Percentiles rank a stretch among this genome's conserved stretches.
phyloP scores from a whole-genome alignment of 2,329 filamentous ascomycete species.

The Ophiostoma perfectum region DNA sequence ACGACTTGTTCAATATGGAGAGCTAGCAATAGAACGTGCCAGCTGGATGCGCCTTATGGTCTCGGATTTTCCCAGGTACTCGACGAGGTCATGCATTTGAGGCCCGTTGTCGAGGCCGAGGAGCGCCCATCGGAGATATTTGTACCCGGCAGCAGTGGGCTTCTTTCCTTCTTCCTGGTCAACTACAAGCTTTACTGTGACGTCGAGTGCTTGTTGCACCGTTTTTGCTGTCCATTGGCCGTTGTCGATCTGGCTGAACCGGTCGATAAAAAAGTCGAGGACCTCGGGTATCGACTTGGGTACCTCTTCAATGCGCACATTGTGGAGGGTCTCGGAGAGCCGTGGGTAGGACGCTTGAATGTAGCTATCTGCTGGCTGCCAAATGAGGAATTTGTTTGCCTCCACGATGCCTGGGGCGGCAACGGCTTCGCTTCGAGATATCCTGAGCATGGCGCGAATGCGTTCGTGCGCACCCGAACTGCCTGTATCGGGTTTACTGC shows the following conservation, averaged over 20 bases:
- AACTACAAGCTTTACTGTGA: slow-evolving; percentile 16
- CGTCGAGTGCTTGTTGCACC: slow-evolving; percentile 17
- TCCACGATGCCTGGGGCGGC: slow-evolving; percentile 22
- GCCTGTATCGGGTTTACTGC: too few relatives aligned
- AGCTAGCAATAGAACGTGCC: slow-evolving; percentile 16
- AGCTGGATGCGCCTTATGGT: slow-evolving; percentile 28
- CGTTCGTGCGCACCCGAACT: neutral
- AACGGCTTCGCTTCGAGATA: slow-evolving; percentile 23
- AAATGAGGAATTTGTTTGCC: slow-evolving; percentile 30
- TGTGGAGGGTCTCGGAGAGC: slow-evolving; percentile 1
- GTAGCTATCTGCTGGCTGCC: slow-evolving; percentile 25
- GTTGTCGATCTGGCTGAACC: slow-evolving; percentile 20
- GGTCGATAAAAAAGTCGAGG: slow-evolving; percentile 19
- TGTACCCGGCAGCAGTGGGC: slow-evolving; percentile 27
- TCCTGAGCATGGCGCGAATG: slow-evolving; percentile 24
- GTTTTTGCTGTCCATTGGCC: slow-evolving; percentile 22
- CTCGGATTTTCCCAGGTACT: slow-evolving; percentile 32
- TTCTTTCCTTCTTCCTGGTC: slow-evolving; percentile 1
- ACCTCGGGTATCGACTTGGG: neutral
- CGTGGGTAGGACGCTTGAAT: slow-evolving; percentile 18
- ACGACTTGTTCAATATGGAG: neutral
- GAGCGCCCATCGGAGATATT: slow-evolving; percentile 33
- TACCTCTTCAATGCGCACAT: slow-evolving; percentile 13
- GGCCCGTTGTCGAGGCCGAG: slow-evolving; percentile 29
- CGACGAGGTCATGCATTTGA: slow-evolving; percentile 29